Base-by-base conservation (phyloP, 2,329 filamentous ascomycete genomes). In the Plectosphaerella cucumerina region DNA sequence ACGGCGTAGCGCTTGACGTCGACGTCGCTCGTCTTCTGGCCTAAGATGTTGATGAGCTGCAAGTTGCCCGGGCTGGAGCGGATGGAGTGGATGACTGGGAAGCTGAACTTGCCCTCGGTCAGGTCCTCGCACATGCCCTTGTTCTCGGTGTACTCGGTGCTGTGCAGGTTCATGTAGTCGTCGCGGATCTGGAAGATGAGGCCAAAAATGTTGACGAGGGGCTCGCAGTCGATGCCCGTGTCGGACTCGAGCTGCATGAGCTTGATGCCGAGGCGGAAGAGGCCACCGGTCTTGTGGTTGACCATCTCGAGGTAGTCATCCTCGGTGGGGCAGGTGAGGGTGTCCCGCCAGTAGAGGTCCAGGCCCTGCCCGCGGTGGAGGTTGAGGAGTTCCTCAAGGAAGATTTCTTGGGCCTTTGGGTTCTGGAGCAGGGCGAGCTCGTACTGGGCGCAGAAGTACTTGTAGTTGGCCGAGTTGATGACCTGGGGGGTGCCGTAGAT, bases 221-320 rank as follows among this genome's bases (percentile, higher is more conserved):
- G 86, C 33, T 90, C 82, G 70, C 88, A 93, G 73, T 93, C 87
- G 23, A 79, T 66, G n/a, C 60, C 61, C 17, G 70, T 64, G 26
- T 63, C 61, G 22, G 78, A 81, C 70, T 92, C 87, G 49, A 86
- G 87, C 68, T 93, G 89, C 89, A 96, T 95, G 26, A 95, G 79
- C 71, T 92, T 90, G 65, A 95, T 86, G 39, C 88, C 89, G 10
- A 96, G 73, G 39, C 90, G 80, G 74, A 96, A 96, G 2, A 96
- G 76, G 0, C 90, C 90, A 48, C 90, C 90, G 0, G 90, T 96
- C 73, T 96, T 96, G 72, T 95, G 92, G 60, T 83, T 83, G 11
- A 96, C 90, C 90, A 96, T 95, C 66, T 95, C 88, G n/a, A 95
- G 80, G 70, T 96, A 96, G 70, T 95, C 90, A 58, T 91, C 88